Percentiles rank a stretch among this genome's conserved stretches.
Evolutionary conservation across 352 stramenopile genomes (phyloP).

Genomic region (Peronosclerospora sorghi): DNA sequence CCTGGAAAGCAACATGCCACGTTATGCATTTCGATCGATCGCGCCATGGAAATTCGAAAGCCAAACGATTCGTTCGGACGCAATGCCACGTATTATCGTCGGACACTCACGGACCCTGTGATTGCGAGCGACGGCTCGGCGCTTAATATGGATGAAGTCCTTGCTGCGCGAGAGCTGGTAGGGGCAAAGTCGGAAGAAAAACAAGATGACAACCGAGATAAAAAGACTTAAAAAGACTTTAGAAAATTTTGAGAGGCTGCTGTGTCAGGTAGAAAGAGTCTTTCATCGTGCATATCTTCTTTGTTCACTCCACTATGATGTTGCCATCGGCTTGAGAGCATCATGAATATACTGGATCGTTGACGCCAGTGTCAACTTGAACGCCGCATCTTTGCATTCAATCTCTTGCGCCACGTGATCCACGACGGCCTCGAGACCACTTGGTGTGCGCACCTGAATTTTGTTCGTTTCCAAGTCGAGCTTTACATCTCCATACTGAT

Average conservation of each 20-base stretch:
- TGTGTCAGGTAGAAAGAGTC: not conserved
- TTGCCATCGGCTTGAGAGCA: conserved; percentile 53
- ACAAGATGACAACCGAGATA: conserved; percentile 12
- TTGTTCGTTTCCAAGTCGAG: conserved; percentile 84
- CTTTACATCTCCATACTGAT: conserved; percentile 79
- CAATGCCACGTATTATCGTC: conserved; percentile 72
- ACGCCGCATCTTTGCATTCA: conserved; percentile 55
- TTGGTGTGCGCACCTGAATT: conserved; percentile 77
- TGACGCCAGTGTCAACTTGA: conserved; percentile 62
- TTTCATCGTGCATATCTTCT: no score
- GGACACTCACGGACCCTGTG: conserved; percentile 60
- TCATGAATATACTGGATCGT: conserved; percentile 55
- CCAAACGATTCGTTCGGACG: conserved; percentile 70
- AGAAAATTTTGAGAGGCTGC: no score
- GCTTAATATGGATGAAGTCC: conserved; percentile 79
- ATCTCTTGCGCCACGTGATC: conserved; percentile 52
- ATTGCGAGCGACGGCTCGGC: conserved; percentile 67
- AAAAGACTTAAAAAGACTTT: conserved; percentile 12
- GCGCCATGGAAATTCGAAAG: conserved; percentile 57
- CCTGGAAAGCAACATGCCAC: conserved; percentile 38
- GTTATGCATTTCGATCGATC: conserved; percentile 57
- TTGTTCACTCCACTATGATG: no score
- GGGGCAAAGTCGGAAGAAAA: conserved; percentile 20
- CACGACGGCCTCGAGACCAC: conserved; percentile 47
- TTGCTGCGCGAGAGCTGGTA: conserved; percentile 33